Conservation (phyloP, 2,329 filamentous ascomycete genomes). For the Aspergillus floridensis region DNA sequence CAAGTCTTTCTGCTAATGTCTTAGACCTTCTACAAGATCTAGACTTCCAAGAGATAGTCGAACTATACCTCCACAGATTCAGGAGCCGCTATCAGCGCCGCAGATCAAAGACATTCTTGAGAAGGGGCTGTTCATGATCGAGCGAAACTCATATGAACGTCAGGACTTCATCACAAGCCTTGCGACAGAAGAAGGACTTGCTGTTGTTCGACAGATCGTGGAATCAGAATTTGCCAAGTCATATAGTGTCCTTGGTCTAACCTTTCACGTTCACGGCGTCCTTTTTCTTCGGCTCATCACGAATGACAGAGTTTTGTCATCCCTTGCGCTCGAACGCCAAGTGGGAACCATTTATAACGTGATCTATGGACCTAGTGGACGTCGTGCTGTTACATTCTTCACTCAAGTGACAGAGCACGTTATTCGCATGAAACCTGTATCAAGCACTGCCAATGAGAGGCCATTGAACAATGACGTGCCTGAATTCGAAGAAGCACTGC, state of each 20-base stretch:
- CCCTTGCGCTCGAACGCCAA: conserved; percentile 9
- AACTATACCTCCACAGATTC: background rate
- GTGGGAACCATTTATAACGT: conserved; percentile 16
- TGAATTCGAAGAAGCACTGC: background rate
- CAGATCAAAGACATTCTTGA: background rate
- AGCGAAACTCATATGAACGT: background rate
- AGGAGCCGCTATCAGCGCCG: background rate
- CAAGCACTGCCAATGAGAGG: background rate
- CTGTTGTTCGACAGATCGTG: conserved; percentile 7
- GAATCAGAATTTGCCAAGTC: conserved; percentile 8
- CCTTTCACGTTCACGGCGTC: conserved; percentile 14
- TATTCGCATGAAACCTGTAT: background rate
- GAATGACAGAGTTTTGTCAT: background rate
- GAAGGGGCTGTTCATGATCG: background rate
- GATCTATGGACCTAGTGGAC: conserved; percentile 11
- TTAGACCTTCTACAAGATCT: background rate
- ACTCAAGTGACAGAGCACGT: background rate
- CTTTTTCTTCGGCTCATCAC: conserved; percentile 12
- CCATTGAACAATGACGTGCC: background rate
- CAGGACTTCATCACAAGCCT: background rate
- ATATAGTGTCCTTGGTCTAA: conserved; percentile 12
- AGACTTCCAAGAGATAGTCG: background rate
- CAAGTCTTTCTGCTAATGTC: background rate
- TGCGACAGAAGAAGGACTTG: conserved; percentile 10
- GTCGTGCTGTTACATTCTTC: conserved; percentile 6